These are phyloP conservation scores for Pythium periplocum DNA, from an alignment of 352 stramenopile species.

Conservation along the genomic window DNA sequence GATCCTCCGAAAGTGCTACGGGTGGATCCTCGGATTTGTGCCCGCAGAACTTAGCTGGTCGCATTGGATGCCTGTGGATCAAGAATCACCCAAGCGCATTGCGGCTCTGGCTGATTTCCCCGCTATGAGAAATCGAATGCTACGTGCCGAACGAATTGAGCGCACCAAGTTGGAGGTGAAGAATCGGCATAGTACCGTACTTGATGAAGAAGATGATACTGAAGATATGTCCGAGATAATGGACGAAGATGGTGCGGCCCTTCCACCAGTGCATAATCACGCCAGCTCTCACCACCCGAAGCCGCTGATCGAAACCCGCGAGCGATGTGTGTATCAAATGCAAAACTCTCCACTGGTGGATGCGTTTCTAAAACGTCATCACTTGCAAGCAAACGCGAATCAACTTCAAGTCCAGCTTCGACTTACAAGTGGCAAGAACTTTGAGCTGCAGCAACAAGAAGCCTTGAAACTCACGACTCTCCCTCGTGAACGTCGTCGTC, in stretches of 20 bases:
- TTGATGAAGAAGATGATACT: slow-evolving; percentile 9
- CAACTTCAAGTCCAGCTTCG: slow-evolving; percentile 49
- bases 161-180: slow-evolving; percentile 47
- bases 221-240: slow-evolving; percentile 7
- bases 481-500: slow-evolving; percentile 28
- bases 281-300: too few relatives aligned
- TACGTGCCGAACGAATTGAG: slow-evolving; percentile 55
- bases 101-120: slow-evolving; percentile 55
- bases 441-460: slow-evolving; percentile 37
- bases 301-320: slow-evolving; percentile 28
- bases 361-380: slow-evolving; percentile 43
- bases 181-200: slow-evolving; percentile 29
- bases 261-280: too few relatives aligned
- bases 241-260: slow-evolving; percentile 8
- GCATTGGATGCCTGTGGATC: slow-evolving; percentile 54
- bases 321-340: slow-evolving; percentile 56
- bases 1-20: slow-evolving; percentile 48
- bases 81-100: slow-evolving; percentile 54
- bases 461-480: slow-evolving; percentile 34
- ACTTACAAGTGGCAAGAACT: slow-evolving; percentile 44
- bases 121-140: slow-evolving; percentile 62
- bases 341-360: slow-evolving; percentile 61
- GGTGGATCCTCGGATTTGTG: slow-evolving; percentile 63
- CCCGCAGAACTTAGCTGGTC: slow-evolving; percentile 33
- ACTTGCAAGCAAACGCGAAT: slow-evolving; percentile 40